Conservation (phyloP, 2,329 filamentous ascomycete species). For the Sclerotinia borealis region DNA sequence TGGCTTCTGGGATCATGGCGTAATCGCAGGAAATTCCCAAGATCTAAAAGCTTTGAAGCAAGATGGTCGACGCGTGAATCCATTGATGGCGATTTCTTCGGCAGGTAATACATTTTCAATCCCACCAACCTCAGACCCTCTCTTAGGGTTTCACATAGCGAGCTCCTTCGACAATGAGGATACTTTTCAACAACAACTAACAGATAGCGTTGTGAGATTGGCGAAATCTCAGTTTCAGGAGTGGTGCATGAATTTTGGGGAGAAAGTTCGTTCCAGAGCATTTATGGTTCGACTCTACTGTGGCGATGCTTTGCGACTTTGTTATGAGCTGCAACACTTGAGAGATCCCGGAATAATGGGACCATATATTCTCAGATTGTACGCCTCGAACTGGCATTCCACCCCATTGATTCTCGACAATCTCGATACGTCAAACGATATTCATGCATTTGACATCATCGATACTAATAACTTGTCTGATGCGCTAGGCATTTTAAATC, state of each 20-base stretch:
- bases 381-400: neutral
- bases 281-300: constrained; percentile 12
- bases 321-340: constrained; percentile 13
- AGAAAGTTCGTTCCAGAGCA: neutral
- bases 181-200: neutral
- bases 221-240: constrained; percentile 7
- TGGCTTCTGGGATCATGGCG: neutral
- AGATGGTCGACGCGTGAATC: constrained; percentile 3
- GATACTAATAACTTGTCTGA: constrained; percentile 18
- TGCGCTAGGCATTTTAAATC: constrained; percentile 13
- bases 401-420: neutral
- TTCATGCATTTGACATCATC: constrained; percentile 7
- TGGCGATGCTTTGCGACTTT: constrained; percentile 17
- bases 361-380: neutral
- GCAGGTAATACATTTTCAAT: neutral
- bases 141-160: constrained; percentile 14
- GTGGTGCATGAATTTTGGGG: constrained; percentile 9
- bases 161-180: constrained; percentile 9
- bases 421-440: neutral
- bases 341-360: neutral
- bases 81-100: constrained; percentile 11
- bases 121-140: constrained; percentile 14
- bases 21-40: constrained; percentile 1
- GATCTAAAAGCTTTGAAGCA: neutral
- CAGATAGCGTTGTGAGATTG: neutral